Percentiles rank a stretch among this genome's conserved stretches.
phyloP scores from a whole-genome alignment of 495 filamentous ascomycete genomes.

The Aspergillus conjunctus region DNA sequence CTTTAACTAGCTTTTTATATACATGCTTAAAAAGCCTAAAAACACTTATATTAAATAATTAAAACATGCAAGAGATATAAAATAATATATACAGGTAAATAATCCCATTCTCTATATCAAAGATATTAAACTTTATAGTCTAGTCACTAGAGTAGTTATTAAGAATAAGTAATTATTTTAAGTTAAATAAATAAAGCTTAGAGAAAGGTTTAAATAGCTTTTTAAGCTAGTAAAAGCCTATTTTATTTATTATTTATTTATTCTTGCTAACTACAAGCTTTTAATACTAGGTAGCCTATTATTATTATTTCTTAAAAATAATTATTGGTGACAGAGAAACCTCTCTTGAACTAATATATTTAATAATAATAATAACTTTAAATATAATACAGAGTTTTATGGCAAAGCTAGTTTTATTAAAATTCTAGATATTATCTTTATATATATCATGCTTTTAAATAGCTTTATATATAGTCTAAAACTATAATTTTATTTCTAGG shows the following conservation, averaged over 20 bases:
- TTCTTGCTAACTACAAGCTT: neutral
- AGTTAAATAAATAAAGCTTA: too few species aligned
- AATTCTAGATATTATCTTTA: too few species aligned
- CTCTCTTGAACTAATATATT: slow-evolving; percentile 13
- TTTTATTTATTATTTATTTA: slow-evolving; percentile 10
- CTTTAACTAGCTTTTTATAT: too few species aligned
- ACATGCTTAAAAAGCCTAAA: too few species aligned
- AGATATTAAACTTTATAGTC: too few species aligned
- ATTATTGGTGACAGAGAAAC: slow-evolving; percentile 8
- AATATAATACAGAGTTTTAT: slow-evolving; percentile 8
- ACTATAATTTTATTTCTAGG: slow-evolving; percentile 14
- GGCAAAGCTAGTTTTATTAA: slow-evolving; percentile 22
- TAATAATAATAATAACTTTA: slow-evolving; percentile 12
- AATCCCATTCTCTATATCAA: neutral
- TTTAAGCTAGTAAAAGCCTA: too few species aligned
- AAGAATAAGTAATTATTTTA: too few species aligned
- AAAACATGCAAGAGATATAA: too few species aligned
- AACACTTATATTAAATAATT: too few species aligned
- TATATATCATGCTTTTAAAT: slow-evolving; percentile 10
- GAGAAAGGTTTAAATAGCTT: too few species aligned
- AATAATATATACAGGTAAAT: too few species aligned
- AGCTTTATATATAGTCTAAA: slow-evolving; percentile 13
- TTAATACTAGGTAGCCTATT: slow-evolving; percentile 11
- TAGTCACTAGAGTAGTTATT: too few species aligned
- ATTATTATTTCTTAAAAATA: slow-evolving; percentile 9